Conservation (phyloP, 805 yeast genomes). For the Candida silvicultrix region DNA sequence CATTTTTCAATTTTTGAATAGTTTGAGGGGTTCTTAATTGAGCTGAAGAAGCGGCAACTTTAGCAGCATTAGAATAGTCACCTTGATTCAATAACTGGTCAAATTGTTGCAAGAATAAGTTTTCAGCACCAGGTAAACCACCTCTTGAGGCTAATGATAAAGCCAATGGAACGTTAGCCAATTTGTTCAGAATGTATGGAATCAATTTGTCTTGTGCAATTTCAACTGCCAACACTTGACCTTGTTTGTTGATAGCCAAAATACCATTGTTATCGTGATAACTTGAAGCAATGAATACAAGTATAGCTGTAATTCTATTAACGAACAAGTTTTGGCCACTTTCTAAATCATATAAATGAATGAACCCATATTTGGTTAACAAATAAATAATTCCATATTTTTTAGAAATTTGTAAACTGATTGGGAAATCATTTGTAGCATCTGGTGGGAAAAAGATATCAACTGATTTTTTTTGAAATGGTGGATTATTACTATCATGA, state of each 20-base stretch:
- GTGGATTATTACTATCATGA: constrained; percentile 75
- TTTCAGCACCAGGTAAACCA: constrained; percentile 96
- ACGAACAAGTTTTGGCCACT: constrained; percentile 89
- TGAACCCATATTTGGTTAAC: constrained; percentile 93
- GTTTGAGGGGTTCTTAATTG: constrained; percentile 93
- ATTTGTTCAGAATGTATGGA: constrained; percentile 81
- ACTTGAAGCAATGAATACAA: constrained; percentile 83
- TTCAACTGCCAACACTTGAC: constrained; percentile 92
- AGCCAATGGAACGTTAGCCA: constrained; percentile 83
- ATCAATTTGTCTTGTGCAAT: constrained; percentile 78
- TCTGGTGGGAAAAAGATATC: constrained; percentile 97
- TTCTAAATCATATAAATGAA: constrained; percentile 91
- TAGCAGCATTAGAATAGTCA: constrained; percentile 88
- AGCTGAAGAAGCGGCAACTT: constrained; percentile 92
- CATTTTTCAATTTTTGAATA: constrained; percentile 82
- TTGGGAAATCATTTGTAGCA: constrained; percentile 94
- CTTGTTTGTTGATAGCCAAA: constrained; percentile 87
- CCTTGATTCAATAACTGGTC: constrained; percentile 78
- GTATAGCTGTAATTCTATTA: constrained; percentile 93
- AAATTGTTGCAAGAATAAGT: constrained; percentile 84
- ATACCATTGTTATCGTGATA: constrained; percentile 76
- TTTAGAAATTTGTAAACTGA: constrained; percentile 79
- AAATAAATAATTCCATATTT: constrained; percentile 83
- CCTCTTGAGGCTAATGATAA: constrained; percentile 89
- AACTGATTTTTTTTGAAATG: constrained; percentile 86